A percentile compares a stretch with the other conserved stretches of the same genome.
Evolutionary conservation across 208 protist species (phyloP).

Genomic region (Leishmania braziliensis): DNA sequence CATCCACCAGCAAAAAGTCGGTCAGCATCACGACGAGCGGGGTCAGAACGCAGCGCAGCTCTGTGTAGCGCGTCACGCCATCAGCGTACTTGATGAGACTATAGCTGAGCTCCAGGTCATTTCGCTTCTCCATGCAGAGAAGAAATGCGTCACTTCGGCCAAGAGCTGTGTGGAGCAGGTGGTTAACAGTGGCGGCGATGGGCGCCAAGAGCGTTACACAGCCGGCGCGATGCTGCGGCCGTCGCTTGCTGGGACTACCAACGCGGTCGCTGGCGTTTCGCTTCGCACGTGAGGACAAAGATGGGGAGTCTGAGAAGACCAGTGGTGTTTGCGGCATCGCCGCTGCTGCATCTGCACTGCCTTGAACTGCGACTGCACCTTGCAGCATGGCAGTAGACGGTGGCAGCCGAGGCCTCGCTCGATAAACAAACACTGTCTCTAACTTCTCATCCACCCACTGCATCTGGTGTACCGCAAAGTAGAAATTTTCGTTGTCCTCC

Average conservation of each 20-base stretch:
- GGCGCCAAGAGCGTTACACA: constrained; percentile 2
- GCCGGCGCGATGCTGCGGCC: neutral
- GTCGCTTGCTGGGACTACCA: neutral
- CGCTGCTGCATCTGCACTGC: constrained; percentile 1
- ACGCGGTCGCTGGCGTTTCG: neutral
- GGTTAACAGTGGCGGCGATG: constrained; percentile 11
- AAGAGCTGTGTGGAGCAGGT: constrained; percentile 19
- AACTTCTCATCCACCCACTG: constrained; percentile 64
- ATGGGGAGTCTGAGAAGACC: neutral
- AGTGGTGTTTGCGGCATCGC: neutral
- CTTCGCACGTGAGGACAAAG: neutral
- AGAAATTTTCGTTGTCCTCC: constrained; percentile 55
- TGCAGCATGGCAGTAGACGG: constrained; percentile 2
- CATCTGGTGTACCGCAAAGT: constrained; percentile 56
- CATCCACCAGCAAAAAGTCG: constrained; percentile 57
- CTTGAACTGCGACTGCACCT: neutral
- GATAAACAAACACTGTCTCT: constrained; percentile 49
- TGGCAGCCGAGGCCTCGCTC: constrained; percentile 43
- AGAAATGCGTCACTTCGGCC: constrained; percentile 30
- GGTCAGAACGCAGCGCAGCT: constrained; percentile 47
- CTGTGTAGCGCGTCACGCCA: constrained; percentile 61
- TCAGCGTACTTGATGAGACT: constrained; percentile 61
- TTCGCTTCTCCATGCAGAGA: constrained; percentile 27
- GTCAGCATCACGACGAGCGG: constrained; percentile 60
- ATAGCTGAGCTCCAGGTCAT: constrained; percentile 35